Evolutionary conservation across 1,139 yeast genomes (phyloP).

Genomic region (Yamadazyma jaroonii): DNA sequence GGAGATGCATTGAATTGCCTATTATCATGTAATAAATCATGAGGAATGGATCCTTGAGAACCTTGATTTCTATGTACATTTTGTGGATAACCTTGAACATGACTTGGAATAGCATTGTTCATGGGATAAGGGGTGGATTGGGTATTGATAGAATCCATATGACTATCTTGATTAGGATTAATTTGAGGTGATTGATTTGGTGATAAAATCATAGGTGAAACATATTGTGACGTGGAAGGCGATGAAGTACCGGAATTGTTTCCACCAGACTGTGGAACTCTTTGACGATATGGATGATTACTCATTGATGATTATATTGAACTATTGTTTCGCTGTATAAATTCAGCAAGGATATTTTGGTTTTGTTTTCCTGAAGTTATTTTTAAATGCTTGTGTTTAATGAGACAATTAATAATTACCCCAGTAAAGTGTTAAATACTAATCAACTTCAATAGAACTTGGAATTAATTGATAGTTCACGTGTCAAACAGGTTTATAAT

Average conservation of each 20-base stretch:
- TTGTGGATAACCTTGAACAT: neutral
- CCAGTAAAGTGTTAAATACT: no score
- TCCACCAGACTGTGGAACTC: slow-evolving; percentile 12
- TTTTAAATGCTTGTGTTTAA: no score
- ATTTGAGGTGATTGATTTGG: slow-evolving; percentile 10
- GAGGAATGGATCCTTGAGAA: neutral
- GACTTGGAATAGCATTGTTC: slow-evolving; percentile 3
- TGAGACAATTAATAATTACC: no score
- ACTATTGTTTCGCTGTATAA: no score
- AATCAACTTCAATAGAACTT: no score
- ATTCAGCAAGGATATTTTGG: no score
- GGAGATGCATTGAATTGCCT: slow-evolving; percentile 1
- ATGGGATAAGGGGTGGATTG: slow-evolving; percentile 15
- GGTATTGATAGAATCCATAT: neutral
- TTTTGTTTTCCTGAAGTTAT: no score
- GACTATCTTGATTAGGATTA: slow-evolving; percentile 1
- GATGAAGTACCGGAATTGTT: slow-evolving; percentile 6
- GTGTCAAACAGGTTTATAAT: no score
- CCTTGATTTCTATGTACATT: neutral
- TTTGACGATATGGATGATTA: slow-evolving; percentile 36
- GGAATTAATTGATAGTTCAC: no score
- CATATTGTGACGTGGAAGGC: slow-evolving; percentile 9
- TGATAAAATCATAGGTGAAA: neutral
- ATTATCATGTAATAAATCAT: slow-evolving; percentile 1
- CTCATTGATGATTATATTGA: slow-evolving; percentile 2